Conservation (phyloP, 495 filamentous ascomycete species). For the Neurospora sp. region DNA sequence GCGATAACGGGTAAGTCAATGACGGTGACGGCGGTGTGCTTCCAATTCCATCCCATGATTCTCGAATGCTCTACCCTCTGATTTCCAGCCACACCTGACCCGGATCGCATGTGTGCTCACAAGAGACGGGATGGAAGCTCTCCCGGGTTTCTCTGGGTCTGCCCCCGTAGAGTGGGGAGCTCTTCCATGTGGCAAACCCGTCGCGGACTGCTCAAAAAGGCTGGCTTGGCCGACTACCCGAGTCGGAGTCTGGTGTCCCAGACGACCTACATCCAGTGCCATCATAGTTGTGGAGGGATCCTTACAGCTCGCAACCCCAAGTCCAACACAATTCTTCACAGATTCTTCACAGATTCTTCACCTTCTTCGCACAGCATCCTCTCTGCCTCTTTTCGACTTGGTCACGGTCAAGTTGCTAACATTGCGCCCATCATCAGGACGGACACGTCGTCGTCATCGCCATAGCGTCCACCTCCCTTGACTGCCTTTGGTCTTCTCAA, state of each 20-base stretch:
- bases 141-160: not conserved
- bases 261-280: not conserved
- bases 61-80: not conserved
- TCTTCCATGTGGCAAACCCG: not conserved
- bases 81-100: not conserved
- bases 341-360: not conserved
- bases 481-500: constrained; percentile 63
- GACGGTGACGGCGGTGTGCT: not conserved
- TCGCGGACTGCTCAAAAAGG: not conserved
- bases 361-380: not conserved
- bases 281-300: not conserved
- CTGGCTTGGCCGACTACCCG: not conserved
- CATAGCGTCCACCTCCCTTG: not conserved
- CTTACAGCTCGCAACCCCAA: not conserved
- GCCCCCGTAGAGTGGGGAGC: not conserved
- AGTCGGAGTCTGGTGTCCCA: not conserved
- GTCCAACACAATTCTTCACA: not conserved
- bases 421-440: not conserved
- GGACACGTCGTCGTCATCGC: not conserved
- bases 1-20: not conserved
- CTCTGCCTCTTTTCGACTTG: not conserved
- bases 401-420: not conserved
- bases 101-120: not conserved
- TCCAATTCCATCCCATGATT: not conserved
- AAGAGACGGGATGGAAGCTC: not conserved